Conservation (phyloP, 2,329 filamentous ascomycete species). For the Cercospora sp. region DNA sequence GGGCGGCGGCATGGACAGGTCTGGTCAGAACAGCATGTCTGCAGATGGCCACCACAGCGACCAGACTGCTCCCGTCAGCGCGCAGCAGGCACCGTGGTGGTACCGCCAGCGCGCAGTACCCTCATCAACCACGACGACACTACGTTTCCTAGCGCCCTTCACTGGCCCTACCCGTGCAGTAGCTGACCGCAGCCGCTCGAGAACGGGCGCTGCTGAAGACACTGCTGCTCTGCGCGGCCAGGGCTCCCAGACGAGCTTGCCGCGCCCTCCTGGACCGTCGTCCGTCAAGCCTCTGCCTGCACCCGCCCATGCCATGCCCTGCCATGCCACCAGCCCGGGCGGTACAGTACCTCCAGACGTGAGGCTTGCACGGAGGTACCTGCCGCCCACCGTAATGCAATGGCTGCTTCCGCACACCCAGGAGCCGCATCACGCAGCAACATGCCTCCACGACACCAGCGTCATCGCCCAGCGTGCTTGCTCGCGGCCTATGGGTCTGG, state of each 20-base stretch:
- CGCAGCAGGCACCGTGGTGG: background rate
- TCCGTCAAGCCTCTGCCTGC: constrained; percentile 3
- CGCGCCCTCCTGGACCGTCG: constrained; percentile 11
- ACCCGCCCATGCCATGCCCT: background rate
- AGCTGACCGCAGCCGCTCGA: background rate
- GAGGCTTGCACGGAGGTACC: background rate
- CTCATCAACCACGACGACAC: background rate
- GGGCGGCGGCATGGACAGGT: background rate
- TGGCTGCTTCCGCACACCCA: constrained; percentile 1
- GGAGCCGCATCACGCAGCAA: background rate
- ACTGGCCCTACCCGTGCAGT: background rate
- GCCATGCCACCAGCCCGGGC: background rate
- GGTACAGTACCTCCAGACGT: background rate
- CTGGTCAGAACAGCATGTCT: too few relatives aligned
- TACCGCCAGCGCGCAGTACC: background rate
- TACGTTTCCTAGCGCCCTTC: background rate
- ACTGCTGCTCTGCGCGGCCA: background rate
- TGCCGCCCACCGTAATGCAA: background rate
- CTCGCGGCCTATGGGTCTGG: background rate
- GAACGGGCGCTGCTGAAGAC: constrained; percentile 6
- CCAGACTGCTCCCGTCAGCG: background rate
- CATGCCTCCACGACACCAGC: constrained; percentile 4
- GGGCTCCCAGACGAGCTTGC: constrained; percentile 11
- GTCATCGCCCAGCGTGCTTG: constrained; percentile 10
- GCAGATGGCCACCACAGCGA: background rate